A percentile compares a stretch with the other conserved stretches of the same genome.
Evolutionary conservation across 2,329 filamentous ascomycete species (phyloP).

Genomic region (Fusarium buxicola): DNA sequence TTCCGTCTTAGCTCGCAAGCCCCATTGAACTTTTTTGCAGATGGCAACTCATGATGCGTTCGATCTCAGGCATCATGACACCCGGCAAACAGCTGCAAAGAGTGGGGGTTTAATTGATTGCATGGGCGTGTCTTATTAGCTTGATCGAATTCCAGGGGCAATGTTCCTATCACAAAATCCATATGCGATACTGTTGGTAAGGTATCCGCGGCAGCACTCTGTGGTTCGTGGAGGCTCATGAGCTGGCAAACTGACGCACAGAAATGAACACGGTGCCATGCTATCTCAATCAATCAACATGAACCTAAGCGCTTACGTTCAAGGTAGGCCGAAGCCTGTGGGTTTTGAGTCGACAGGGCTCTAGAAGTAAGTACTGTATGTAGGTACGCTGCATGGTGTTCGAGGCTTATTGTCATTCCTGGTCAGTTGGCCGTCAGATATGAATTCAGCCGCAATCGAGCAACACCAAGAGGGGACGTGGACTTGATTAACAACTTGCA

Average conservation of each 20-base stretch:
- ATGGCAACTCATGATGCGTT: conserved; percentile 28
- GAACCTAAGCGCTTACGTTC: conserved; percentile 21
- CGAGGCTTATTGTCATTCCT: background rate
- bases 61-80: conserved; percentile 34
- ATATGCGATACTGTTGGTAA: background rate
- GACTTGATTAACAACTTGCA: conserved; percentile 1
- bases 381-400: background rate
- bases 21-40: conserved; percentile 12
- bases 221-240: conserved; percentile 23
- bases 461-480: conserved; percentile 11
- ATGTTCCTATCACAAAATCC: conserved; percentile 1
- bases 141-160: conserved; percentile 1
- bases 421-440: conserved; percentile 1
- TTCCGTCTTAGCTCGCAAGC: conserved; percentile 30
- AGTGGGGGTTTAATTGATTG: conserved; percentile 26
- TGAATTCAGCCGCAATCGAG: conserved; percentile 18
- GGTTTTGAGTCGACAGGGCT: background rate
- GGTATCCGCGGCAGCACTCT: background rate
- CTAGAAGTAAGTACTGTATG: background rate
- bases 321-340: background rate
- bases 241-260: conserved; percentile 2
- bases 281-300: conserved; percentile 13
- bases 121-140: conserved; percentile 30
- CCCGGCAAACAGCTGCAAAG: conserved; percentile 18
- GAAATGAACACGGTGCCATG: background rate